Base-by-base conservation (phyloP, 2,329 filamentous ascomycete genomes). In the Talaromyces sp. region DNA sequence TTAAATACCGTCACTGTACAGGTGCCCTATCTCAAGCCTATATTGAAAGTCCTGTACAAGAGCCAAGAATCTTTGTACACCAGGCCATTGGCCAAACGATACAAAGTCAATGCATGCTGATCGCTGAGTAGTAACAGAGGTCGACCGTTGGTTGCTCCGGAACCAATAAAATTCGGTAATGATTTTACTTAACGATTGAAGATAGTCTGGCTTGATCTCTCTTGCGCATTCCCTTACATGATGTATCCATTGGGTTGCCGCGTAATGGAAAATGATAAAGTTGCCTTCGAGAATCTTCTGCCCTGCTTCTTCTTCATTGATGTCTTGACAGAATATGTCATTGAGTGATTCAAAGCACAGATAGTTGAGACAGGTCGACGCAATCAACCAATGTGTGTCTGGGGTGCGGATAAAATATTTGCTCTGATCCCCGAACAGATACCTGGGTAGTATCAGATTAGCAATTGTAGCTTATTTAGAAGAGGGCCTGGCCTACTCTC, bases 341-440 rank as follows among this genome's bases (percentile, higher is more conserved):
- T 56, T 56, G 53, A 56, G 53, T 56, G 53, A 56, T 56, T 56
- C 53, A 56, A 56, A 56, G 53, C 53, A 56, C 53, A 56, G 30
- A 36, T 56, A 56, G 3, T 56, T 56, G 53, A 56, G 53, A 56
- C 53, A 56, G 16, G 53, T 56, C 31, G 34, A 56, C 34, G 53
- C 53, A 56, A 56, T 56, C 30, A 56, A 56, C 53, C 53, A 56
- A 56, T 56, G 53, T 56, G 53, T 56, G 53, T 56, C 53, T 56
- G 53, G 34, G 53, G 30, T 36, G 30, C 53, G 53, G 53, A 56
- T 56, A 30, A 34, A 56, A 56, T 56, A 34, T 40, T 56, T 56
- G 53, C 53, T 56, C 53, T 56, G 53, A 40, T 34, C 53, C 34
- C 53, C 53, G 30, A 56, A 56, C 53, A 53, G 50, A 53, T 53